Percentiles rank a stretch among this genome's conserved stretches.
These are phyloP conservation scores for Fusarium brachygibbosum DNA, from an alignment of 2,329 filamentous ascomycete species.

Conservation along the genomic window DNA sequence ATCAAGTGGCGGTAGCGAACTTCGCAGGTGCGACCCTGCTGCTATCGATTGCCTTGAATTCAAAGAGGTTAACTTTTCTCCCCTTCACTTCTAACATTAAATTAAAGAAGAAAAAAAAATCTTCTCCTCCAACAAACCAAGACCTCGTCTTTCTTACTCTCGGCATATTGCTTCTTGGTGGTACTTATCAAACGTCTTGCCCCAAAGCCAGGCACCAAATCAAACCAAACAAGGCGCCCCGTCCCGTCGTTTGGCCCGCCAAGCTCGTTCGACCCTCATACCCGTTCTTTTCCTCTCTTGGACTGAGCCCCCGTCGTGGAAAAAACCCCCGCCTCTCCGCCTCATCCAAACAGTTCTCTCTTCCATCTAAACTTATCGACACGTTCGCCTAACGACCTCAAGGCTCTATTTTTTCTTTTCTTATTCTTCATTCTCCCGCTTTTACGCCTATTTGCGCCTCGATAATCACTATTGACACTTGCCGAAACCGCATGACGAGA, in stretches of 20 bases:
- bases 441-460: slow-evolving; percentile 30
- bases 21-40: slow-evolving; percentile 14
- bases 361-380: slow-evolving; percentile 50
- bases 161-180: slow-evolving; percentile 26
- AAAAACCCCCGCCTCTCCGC: slow-evolving; percentile 51
- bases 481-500: slow-evolving; percentile 56
- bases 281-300: slow-evolving; percentile 48
- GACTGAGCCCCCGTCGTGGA: slow-evolving; percentile 41
- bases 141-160: slow-evolving; percentile 18
- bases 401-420: slow-evolving; percentile 41
- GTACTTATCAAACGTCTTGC: slow-evolving; percentile 22
- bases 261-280: slow-evolving; percentile 44
- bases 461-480: slow-evolving; percentile 43
- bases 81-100: neutral
- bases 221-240: slow-evolving; percentile 33
- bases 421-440: slow-evolving; percentile 28
- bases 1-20: slow-evolving; percentile 39
- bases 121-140: slow-evolving; percentile 8
- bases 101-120: slow-evolving; percentile 11
- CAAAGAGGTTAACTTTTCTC: slow-evolving; percentile 20
- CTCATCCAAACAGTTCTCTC: slow-evolving; percentile 45
- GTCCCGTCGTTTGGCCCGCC: slow-evolving; percentile 35
- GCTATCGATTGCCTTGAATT: slow-evolving; percentile 14
- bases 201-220: slow-evolving; percentile 20
- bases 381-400: slow-evolving; percentile 49